phyloP scores from a whole-genome alignment of 1,284 basidiomycete species.

The Vanrija sp. region DNA sequence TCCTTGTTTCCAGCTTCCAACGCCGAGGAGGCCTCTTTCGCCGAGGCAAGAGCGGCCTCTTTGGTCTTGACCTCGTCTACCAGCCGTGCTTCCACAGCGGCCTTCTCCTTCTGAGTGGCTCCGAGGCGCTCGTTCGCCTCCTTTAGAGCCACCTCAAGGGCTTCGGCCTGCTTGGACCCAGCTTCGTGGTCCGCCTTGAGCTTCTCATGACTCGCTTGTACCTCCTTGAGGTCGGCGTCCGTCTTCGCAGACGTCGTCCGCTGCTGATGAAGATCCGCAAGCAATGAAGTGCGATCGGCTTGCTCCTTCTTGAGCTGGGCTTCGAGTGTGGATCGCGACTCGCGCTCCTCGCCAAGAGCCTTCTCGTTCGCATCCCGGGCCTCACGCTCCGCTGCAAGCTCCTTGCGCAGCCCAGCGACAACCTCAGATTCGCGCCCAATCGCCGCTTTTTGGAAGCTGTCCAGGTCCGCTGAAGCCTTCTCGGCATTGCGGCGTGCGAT shows the following conservation, averaged over 20 bases:
- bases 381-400: constrained; percentile 13
- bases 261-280: not conserved
- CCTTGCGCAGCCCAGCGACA: constrained; percentile 22
- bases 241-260: not conserved
- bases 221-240: constrained; percentile 5
- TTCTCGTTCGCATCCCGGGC: not conserved
- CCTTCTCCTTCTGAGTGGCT: not conserved
- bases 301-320: constrained; percentile 7
- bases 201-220: not conserved
- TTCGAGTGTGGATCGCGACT: not conserved
- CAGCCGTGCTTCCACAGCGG: not conserved
- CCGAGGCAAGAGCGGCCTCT: not conserved
- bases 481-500: constrained; percentile 3
- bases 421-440: constrained; percentile 26
- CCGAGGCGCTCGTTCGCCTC: not conserved
- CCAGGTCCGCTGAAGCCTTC: constrained; percentile 22
- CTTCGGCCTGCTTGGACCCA: constrained; percentile 1
- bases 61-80: not conserved
- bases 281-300: constrained; percentile 2
- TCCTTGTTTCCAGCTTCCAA: constrained; percentile 2
- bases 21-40: not conserved
- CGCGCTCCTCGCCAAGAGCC: constrained; percentile 8
- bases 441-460: constrained; percentile 26
- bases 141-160: not conserved
- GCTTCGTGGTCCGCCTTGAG: not conserved